These are phyloP conservation scores for Marchantia polymorpha DNA, from an alignment of 225 moss, liverwort and hornwort species.

Conservation along the genomic window DNA sequence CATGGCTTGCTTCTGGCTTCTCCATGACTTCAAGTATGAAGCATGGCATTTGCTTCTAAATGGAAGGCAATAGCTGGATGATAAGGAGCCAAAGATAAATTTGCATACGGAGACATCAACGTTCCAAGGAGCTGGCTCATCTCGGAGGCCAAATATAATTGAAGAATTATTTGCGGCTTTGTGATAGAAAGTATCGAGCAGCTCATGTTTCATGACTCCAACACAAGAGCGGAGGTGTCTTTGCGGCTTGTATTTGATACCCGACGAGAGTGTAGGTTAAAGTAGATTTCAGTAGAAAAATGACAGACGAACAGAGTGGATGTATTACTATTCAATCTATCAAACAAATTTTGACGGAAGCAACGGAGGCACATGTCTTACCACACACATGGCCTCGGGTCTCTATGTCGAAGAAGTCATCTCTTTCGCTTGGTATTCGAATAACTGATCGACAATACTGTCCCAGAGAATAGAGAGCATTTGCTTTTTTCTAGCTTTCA, in stretches of 20 bases:
- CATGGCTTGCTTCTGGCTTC: not conserved
- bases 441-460: no score
- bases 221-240: not conserved
- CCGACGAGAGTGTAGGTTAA: not conserved
- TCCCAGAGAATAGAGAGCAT: no score
- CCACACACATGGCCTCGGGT: no score
- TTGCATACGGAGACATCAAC: not conserved
- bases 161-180: not conserved
- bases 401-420: no score
- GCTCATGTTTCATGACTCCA: not conserved
- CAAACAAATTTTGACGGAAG: no score
- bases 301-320: no score
- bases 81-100: not conserved
- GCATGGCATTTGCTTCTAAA: not conserved
- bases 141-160: not conserved
- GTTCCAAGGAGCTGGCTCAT: not conserved
- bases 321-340: no score
- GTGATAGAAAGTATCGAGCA: not conserved
- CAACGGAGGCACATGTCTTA: no score
- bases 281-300: no score
- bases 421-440: no score
- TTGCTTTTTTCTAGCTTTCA: no score
- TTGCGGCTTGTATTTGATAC: slow-evolving; percentile 8
- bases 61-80: not conserved
- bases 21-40: not conserved